These are phyloP conservation scores for Aureobasidium sp. DNA, from an alignment of 2,329 filamentous ascomycete genomes.

Conservation along the genomic window DNA sequence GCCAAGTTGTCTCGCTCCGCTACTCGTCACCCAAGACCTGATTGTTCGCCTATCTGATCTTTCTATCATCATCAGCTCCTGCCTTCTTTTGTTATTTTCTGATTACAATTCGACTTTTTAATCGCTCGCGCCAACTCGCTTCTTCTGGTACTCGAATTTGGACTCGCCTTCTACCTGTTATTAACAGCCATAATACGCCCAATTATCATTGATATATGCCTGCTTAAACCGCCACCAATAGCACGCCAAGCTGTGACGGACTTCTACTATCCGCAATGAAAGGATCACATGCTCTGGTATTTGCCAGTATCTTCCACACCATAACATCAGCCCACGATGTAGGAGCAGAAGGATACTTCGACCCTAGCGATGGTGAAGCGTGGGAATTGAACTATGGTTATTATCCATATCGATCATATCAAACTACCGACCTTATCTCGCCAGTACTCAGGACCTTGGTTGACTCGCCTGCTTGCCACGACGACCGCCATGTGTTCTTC, in stretches of 20 bases:
- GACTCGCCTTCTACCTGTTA: not conserved
- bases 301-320: not conserved
- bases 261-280: constrained; percentile 4
- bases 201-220: constrained; percentile 9
- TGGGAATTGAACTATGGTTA: constrained; percentile 17
- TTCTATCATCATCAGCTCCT: not conserved
- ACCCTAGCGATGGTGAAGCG: constrained; percentile 14
- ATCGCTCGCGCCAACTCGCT: not conserved
- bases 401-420: constrained; percentile 15
- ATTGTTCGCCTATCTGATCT: not conserved
- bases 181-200: not conserved
- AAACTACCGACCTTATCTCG: constrained; percentile 14
- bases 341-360: constrained; percentile 3
- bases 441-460: constrained; percentile 11
- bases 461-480: constrained; percentile 10
- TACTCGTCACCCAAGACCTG: not conserved
- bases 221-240: not conserved
- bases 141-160: not conserved
- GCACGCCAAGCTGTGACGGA: not conserved
- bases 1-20: constrained; percentile 11
- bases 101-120: not conserved
- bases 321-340: constrained; percentile 4
- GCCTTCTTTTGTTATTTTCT: constrained; percentile 1
- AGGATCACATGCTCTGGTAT: not conserved
- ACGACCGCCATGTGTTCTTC: constrained; percentile 22